Percentiles rank a stretch among this genome's conserved stretches.
Evolutionary conservation across 2,329 filamentous ascomycete species (phyloP).

Genomic region (Aspergillus unguis): DNA sequence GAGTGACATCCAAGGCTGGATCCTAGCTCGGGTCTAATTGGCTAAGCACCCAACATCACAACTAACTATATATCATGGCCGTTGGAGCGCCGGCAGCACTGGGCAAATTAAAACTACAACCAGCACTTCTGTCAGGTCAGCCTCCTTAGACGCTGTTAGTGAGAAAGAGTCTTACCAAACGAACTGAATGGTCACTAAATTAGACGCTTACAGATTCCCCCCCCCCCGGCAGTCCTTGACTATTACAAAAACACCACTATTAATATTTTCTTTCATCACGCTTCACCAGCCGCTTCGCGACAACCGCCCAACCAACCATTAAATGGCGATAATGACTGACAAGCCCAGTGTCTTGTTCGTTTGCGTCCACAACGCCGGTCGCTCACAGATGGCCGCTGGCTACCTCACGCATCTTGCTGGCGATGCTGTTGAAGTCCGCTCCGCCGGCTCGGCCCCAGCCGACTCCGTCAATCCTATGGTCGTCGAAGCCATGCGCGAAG

Average conservation of each 20-base stretch:
- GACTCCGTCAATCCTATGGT: constrained; percentile 24
- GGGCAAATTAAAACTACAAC: background rate
- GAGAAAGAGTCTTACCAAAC: constrained; percentile 1
- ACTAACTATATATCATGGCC: background rate
- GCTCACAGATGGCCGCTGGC: constrained; percentile 26
- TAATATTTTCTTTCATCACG: background rate
- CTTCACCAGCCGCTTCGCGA: background rate
- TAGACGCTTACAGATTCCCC: background rate
- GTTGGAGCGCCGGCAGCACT: background rate
- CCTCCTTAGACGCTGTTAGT: background rate
- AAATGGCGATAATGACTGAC: background rate
- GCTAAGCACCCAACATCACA: background rate
- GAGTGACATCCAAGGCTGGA: background rate
- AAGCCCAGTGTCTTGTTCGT: constrained; percentile 28
- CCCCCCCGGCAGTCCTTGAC: background rate
- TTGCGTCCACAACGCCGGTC: constrained; percentile 28
- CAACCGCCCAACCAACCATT: background rate
- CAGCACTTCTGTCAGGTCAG: background rate
- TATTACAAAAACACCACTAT: background rate
- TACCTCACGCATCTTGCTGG: constrained; percentile 17
- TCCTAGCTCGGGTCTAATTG: background rate
- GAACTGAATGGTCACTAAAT: constrained; percentile 1
- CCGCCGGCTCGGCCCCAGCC: constrained; percentile 26
- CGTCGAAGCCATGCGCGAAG: constrained; percentile 26
- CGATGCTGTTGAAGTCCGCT: constrained; percentile 21